Evolutionary conservation across 2,329 filamentous ascomycete genomes (phyloP), one percentile per base, ranked within the genome.

Genomic region (Myriangium duriaei): DNA sequence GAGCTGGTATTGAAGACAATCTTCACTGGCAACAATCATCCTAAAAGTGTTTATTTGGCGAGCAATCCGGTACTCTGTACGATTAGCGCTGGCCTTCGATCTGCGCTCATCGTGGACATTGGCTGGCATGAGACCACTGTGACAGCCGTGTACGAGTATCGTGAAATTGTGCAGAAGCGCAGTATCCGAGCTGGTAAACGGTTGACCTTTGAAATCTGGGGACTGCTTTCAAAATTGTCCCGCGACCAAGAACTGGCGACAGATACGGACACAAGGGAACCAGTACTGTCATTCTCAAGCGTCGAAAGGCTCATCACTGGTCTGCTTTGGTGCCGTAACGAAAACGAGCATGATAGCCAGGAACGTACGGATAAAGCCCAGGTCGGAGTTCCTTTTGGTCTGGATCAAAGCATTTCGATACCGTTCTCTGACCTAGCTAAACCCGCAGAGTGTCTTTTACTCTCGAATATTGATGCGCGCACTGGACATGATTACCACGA

Each of bases 61-160:
- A 84, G 86, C 1, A 72, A 75, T 0, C 75, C 88, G 0, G 71
- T 85, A 13, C 79, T 91, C 59, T 68, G 76, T 2, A 68, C 80
- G 5, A 72, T 87, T 3, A 81, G 80, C 5, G 86, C 87, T 4
- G 91, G 91, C 1, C 64, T 93, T 29, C 76, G 91, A 11, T 84
- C 83, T n/a, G 85, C 80, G 1, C 59, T 98, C 30, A 75, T 96
- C 1, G 68, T 98, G 26, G 86, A 98, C 52, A 70, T 98, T 43
- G 91, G 88, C 30, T 98, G 91, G 91, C 71, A 77, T 30, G 91
- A 96, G 58, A 93, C 87, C 0, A 72, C 79, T 1, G 74, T 92
- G 14, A 93, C 85, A 0, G 81, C 79, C 4, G 70, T 96, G 5
- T 96, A 87, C 53, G 91, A 98, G 60, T 94, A 86, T 56, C 78